Evolutionary conservation across 306 rosid species (phyloP).

Genomic region (Gleditsia sinensis): DNA sequence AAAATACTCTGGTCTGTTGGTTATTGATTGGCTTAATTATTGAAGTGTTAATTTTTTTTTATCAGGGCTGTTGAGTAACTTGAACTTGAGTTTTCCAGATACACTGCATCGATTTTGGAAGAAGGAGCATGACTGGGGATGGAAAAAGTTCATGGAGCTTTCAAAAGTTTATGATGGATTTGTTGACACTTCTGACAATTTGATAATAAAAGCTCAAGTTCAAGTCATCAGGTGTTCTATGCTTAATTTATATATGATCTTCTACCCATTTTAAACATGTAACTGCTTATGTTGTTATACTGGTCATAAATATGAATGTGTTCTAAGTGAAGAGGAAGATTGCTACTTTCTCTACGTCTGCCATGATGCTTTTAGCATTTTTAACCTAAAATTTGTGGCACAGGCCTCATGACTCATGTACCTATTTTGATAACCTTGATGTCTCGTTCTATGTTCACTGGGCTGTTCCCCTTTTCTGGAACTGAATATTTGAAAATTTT

Average conservation of each 20-base stretch:
- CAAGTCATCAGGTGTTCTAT: constrained; percentile 91
- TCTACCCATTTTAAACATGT: not conserved
- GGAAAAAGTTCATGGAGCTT: constrained; percentile 99
- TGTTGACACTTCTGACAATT: constrained; percentile 87
- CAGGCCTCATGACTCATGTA: not conserved
- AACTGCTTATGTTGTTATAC: not conserved
- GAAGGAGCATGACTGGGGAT: constrained; percentile 99
- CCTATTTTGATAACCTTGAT: not conserved
- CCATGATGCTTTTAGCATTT: not conserved
- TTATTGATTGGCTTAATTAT: constrained; percentile 15
- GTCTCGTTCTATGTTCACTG: not conserved
- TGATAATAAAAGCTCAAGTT: constrained; percentile 98
- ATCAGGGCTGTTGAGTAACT: constrained; percentile 8
- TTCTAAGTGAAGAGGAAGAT: not conserved
- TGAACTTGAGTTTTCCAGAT: constrained; percentile 59
- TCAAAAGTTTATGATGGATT: constrained; percentile 96
- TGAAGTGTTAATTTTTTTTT: constrained; percentile 17
- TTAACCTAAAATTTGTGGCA: not conserved
- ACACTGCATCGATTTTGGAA: constrained; percentile 99
- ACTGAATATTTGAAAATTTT: not conserved
- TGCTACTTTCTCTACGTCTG: not conserved
- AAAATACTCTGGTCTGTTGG: constrained; percentile 70
- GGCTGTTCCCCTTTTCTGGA: not conserved
- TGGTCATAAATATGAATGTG: not conserved
- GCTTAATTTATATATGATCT: constrained; percentile 12